Evolutionary conservation across 495 filamentous ascomycete species (phyloP).

Genomic region (Opeltia flavorubescens): DNA sequence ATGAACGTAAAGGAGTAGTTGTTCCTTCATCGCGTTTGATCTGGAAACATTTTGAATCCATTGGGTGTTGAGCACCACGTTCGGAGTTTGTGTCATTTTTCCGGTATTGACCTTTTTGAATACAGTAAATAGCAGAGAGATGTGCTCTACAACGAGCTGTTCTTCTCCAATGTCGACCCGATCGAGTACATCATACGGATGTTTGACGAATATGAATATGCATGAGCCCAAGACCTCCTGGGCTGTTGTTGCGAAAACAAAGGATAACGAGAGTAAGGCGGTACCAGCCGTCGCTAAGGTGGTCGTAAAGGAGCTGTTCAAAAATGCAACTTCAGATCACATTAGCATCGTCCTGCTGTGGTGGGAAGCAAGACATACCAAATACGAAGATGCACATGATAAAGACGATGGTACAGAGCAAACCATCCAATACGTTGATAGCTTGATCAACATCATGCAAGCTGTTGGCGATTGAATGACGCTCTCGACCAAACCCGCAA

Average conservation of each 20-base stretch:
- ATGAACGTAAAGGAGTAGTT: slow-evolving; percentile 58
- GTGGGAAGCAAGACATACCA: slow-evolving; percentile 29
- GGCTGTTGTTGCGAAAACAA: slow-evolving; percentile 79
- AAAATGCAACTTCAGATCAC: slow-evolving; percentile 48
- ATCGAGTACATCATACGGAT: slow-evolving; percentile 85
- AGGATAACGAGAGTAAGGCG: slow-evolving; percentile 83
- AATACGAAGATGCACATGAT: slow-evolving; percentile 78
- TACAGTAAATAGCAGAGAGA: slow-evolving; percentile 85
- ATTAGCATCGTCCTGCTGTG: slow-evolving; percentile 9
- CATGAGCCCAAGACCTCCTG: slow-evolving; percentile 92
- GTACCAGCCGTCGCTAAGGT: slow-evolving; percentile 91
- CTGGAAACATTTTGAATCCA: slow-evolving; percentile 91
- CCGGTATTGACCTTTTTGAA: slow-evolving; percentile 72
- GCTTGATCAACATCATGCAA: slow-evolving; percentile 97
- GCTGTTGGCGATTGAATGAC: slow-evolving; percentile 73
- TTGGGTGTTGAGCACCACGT: slow-evolving; percentile 75
- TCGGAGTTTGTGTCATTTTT: slow-evolving; percentile 79
- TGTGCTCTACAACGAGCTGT: slow-evolving; percentile 76
- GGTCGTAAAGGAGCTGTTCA: slow-evolving; percentile 69
- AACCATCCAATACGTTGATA: slow-evolving; percentile 74
- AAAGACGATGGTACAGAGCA: slow-evolving; percentile 64
- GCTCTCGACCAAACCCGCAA: slow-evolving; percentile 64
- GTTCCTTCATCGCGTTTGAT: slow-evolving; percentile 83
- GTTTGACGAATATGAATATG: slow-evolving; percentile 97
- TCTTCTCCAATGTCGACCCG: slow-evolving; percentile 70